A percentile compares a stretch with the other conserved stretches of the same genome.
These are phyloP conservation scores for Metschnikowia cerradonensis DNA, from an alignment of 805 yeast species.

Conservation along the genomic window DNA sequence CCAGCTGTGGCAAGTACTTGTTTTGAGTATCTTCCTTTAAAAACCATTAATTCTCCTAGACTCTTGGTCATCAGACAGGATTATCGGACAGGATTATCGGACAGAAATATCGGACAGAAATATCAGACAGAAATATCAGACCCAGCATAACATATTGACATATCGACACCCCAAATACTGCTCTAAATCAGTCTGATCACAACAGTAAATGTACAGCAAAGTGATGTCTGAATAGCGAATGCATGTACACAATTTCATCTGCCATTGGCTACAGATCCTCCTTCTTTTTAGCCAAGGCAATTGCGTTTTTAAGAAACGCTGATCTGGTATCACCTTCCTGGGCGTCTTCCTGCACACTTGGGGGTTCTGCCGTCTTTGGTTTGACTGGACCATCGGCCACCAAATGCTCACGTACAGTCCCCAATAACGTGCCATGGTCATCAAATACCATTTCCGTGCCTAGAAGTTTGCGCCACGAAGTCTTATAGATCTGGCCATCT, in stretches of 20 bases:
- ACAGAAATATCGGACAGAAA: too few species aligned
- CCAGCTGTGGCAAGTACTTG: slow-evolving; percentile 9
- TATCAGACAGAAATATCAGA: too few species aligned
- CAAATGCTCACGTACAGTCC: slow-evolving; percentile 39
- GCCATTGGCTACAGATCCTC: neutral
- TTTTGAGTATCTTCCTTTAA: neutral
- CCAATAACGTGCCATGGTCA: slow-evolving; percentile 40
- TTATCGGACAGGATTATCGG: too few species aligned
- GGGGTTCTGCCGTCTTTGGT: slow-evolving; percentile 5
- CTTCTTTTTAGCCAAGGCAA: slow-evolving; percentile 12
- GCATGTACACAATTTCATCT: too few species aligned
- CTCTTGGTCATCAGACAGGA: neutral
- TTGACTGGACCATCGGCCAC: slow-evolving; percentile 24
- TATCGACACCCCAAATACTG: too few species aligned
- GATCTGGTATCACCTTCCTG: slow-evolving; percentile 18
- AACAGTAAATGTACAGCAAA: too few species aligned
- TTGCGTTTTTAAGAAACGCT: slow-evolving; percentile 21
- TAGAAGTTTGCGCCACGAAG: slow-evolving; percentile 69
- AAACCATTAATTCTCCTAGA: neutral
- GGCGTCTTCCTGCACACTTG: slow-evolving; percentile 17
- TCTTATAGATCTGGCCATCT: slow-evolving; percentile 57
- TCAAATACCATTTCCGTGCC: slow-evolving; percentile 63
- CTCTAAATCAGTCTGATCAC: too few species aligned
- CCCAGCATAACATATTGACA: too few species aligned
- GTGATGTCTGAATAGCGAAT: too few species aligned